Conservation (phyloP, 345 rosid species). For the Rhizophora apiculata region DNA sequence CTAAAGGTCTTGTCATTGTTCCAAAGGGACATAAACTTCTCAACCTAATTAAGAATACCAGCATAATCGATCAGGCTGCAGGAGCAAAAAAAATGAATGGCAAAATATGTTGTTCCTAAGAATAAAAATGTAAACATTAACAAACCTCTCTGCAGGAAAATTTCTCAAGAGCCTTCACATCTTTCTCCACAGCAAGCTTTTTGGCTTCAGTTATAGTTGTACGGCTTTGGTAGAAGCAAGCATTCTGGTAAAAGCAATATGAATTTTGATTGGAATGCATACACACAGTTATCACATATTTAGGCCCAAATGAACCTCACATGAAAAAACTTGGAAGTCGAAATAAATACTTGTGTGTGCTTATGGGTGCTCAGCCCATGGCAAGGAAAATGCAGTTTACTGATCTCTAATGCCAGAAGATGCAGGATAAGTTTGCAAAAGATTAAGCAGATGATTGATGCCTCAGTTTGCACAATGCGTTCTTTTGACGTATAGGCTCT, state of each 20-base stretch:
- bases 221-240: slow-evolving; percentile 41
- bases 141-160: slow-evolving; percentile 53
- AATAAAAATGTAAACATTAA: slow-evolving; percentile 6
- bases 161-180: slow-evolving; percentile 51
- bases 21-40: slow-evolving; percentile 79
- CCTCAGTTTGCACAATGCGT: no score
- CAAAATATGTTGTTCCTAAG: not conserved
- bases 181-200: slow-evolving; percentile 57
- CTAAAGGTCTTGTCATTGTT: slow-evolving; percentile 57
- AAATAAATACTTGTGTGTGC: no score
- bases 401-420: no score
- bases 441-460: no score
- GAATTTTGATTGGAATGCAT: not conserved
- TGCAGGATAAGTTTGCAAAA: no score
- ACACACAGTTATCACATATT: not conserved
- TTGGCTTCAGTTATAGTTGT: slow-evolving; percentile 47
- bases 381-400: no score
- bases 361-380: no score
- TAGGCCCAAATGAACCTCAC: not conserved
- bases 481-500: no score
- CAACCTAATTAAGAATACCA: slow-evolving; percentile 46
- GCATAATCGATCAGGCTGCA: slow-evolving; percentile 16
- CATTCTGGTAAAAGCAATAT: slow-evolving; percentile 43
- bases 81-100: not conserved
- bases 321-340: not conserved